Base-by-base conservation (phyloP, 2,329 filamentous ascomycete species). In the Colletotrichum spaethianum region DNA sequence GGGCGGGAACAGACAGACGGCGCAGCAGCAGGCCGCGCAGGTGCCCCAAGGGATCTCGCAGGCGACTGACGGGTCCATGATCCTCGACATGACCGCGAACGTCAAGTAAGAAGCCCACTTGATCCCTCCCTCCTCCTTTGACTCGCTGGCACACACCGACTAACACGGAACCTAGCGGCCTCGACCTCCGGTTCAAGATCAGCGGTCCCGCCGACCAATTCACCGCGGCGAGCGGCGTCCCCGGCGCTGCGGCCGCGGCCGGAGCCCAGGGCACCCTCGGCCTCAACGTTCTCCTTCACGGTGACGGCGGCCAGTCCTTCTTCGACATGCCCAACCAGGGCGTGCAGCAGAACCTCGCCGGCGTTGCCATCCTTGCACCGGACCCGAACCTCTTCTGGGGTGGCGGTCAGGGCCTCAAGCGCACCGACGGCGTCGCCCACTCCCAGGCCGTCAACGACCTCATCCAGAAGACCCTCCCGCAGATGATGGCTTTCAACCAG, bases 251-350 rank as follows among this genome's bases (percentile, higher is more conserved):
- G 23, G 67, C 67, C 2, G 46, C 65, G 40, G 60, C 73, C 36
- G 76, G 76, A 38, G 69, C 76, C 28, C 75, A 74, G 0, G 84
- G 85, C 6, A 74, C 79, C 8, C 79, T 88, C 38, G 87, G 87
- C 61, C 81, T 89, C 8, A 90, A 90, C 75, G 85, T 91, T 18
- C 84, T 91, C 44, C 83, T 91, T 4, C 89, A 91, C 77, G 88
- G 88, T 61, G 89, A 91, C 76, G 88, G 89, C 52, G 89, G 89
- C 8, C 86, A 89, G 75, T 88, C 86, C 16, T 89, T 89, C 83
- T 87, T 88, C 78, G 86, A 88, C 76, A 88, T 89, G 79, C 87
- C 87, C 44, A 89, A 89, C 78, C 86, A 89, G 75, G 84, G 83
- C 23, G 85, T 89, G 14, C 85, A 86, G 66, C 77, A 80, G 62